Evolutionary conservation across 2,329 filamentous ascomycete genomes (phyloP).

Genomic region (Xylariaceae sp.): DNA sequence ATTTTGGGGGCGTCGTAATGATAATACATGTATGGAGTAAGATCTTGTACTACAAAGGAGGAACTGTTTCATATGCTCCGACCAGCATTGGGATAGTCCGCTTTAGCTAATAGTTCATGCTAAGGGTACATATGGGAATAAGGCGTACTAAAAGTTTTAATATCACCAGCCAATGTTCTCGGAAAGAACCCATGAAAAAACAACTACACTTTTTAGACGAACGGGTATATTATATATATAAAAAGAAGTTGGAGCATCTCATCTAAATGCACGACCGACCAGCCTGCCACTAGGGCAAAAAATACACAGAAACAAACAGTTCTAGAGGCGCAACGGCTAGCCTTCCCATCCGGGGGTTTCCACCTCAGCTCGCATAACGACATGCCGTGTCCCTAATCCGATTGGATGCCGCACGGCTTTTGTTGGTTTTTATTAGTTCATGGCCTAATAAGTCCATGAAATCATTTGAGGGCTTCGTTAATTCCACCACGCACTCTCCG

Average conservation of each 20-base stretch:
- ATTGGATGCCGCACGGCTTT: conserved; percentile 9
- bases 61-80: background rate
- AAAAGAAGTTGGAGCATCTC: conserved; percentile 20
- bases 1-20: background rate
- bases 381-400: conserved; percentile 4
- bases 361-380: background rate
- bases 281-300: conserved; percentile 21
- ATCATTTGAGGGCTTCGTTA: background rate
- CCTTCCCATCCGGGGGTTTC: conserved; percentile 16
- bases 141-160: background rate
- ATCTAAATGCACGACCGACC: conserved; percentile 25
- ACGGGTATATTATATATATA: conserved; percentile 34
- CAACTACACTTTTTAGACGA: conserved; percentile 15
- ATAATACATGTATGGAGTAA: background rate
- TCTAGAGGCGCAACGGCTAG: background rate
- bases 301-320: conserved; percentile 10
- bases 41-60: background rate
- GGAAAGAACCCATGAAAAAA: no score
- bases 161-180: no score
- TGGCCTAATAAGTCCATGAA: conserved; percentile 3
- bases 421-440: conserved; percentile 15
- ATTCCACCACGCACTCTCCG: conserved; percentile 1
- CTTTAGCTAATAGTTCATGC: no score
- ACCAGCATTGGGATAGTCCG: no score
- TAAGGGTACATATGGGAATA: no score